Evolutionary conservation across 2,329 filamentous ascomycete genomes (phyloP), one percentile per base, ranked within the genome.

Genomic region (Beauveria sp.): DNA sequence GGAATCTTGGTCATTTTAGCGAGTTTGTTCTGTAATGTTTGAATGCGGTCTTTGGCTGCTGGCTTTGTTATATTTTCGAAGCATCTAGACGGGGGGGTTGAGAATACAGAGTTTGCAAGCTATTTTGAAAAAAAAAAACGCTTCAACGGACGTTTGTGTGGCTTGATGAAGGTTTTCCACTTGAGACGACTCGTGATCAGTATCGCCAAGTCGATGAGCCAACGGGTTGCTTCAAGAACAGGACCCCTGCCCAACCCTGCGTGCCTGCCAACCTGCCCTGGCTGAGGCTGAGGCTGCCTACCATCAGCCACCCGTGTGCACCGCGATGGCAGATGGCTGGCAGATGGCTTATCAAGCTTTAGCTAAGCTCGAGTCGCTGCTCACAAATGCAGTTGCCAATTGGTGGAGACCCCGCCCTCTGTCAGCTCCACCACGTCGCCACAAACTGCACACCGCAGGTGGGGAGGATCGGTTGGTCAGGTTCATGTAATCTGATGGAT

Each of bases 291-390:
- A 5, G 26, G 26, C 26, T 26, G 30, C 30, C 30, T 12, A 38
- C 34, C 34, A 38, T 38, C 12, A 28, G 9, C 49, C 24, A 34
- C 8, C 26, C 20, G n/a, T 34, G n/a, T 42, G 34, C 34, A 42
- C 12, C 12, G 34, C 34, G 42, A 38, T 40, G 20, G 3, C 8
- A 46, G n/a, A 34, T 14, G 24, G 65, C 65, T 69, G 20, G 8
- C n/a, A 46, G n/a, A 30, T 16, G 24, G 65, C 65, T 69, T 68
- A 69, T 63, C 61, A 69, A 71, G 65, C 65, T 45, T 70, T 71
- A 65, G 65, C 65, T 70, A 72, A 72, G 66, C 66, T 26, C 1
- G 18, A 12, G 26, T 50, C 4, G 26, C 2, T 47, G 60, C 47
- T 62, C 46, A 57, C 53, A 46, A 62, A 62, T 51, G 26, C n/a